These are phyloP conservation scores for Rhazya stricta DNA, from an alignment of 257 asterid genomes.

Conservation along the genomic window DNA sequence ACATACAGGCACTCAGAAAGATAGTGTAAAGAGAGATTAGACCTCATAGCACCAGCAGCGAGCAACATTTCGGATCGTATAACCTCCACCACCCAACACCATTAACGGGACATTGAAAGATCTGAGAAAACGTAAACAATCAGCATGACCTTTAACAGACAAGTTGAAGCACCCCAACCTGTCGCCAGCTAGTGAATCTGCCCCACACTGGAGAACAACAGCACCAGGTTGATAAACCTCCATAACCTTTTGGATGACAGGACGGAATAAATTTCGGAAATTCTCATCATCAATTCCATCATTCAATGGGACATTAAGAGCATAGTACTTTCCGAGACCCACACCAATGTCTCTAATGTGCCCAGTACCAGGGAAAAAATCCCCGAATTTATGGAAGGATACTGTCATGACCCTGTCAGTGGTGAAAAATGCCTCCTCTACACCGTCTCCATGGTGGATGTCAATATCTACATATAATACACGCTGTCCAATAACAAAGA, in stretches of 20 bases:
- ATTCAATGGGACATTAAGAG: constrained; percentile 55
- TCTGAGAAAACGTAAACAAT: constrained; percentile 55
- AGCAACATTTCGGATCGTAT: constrained; percentile 60
- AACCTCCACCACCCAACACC: constrained; percentile 77
- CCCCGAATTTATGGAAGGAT: constrained; percentile 64
- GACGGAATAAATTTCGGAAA: constrained; percentile 48
- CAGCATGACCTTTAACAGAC: constrained; percentile 65
- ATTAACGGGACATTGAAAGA: constrained; percentile 63
- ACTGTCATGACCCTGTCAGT: constrained; percentile 70
- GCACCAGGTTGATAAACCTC: constrained; percentile 60
- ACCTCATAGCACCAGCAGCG: constrained; percentile 79
- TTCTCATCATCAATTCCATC: constrained; percentile 54
- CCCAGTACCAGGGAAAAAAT: constrained; percentile 60
- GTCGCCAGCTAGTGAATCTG: constrained; percentile 64
- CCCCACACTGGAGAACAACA: constrained; percentile 74
- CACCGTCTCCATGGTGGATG: constrained; percentile 70
- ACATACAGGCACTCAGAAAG: neutral
- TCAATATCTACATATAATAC: constrained; percentile 58
- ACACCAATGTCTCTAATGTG: constrained; percentile 52
- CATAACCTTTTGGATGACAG: constrained; percentile 53
- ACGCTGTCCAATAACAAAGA: constrained; percentile 36
- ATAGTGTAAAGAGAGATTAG: constrained; percentile 14
- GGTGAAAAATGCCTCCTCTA: constrained; percentile 64
- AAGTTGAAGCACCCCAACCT: constrained; percentile 64
- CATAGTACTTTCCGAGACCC: constrained; percentile 41